These are phyloP conservation scores for Eimeria praecox DNA, from an alignment of 169 alveolate genomes.

Conservation along the genomic window DNA sequence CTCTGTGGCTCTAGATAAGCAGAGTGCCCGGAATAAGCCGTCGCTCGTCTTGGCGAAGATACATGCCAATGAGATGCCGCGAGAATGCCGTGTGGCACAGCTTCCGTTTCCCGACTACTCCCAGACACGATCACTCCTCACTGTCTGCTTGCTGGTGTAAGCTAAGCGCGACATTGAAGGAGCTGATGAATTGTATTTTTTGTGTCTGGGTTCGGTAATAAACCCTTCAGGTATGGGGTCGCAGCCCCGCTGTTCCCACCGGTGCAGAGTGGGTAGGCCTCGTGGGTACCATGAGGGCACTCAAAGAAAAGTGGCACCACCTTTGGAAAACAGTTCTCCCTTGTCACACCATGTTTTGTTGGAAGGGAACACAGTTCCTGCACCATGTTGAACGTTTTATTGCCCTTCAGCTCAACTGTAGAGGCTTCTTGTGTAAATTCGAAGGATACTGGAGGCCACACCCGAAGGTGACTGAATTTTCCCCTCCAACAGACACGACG, in stretches of 20 bases:
- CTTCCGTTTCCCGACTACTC: constrained; percentile 27
- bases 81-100: constrained; percentile 40
- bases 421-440: background rate
- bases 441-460: background rate
- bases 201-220: constrained; percentile 26
- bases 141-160: constrained; percentile 47
- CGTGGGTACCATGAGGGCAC: constrained; percentile 19
- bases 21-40: background rate
- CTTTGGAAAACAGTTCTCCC: background rate
- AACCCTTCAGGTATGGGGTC: constrained; percentile 48
- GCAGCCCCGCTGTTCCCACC: constrained; percentile 49
- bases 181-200: background rate
- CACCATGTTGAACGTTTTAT: background rate
- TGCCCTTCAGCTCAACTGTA: constrained; percentile 16
- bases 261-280: constrained; percentile 31
- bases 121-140: constrained; percentile 34
- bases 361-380: constrained; percentile 28
- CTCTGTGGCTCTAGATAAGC: background rate
- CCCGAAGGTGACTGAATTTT: background rate
- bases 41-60: constrained; percentile 28
- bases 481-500: background rate
- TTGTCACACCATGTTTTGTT: constrained; percentile 1
- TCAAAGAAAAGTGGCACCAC: constrained; percentile 2
- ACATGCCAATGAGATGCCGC: background rate
- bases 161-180: constrained; percentile 65